These are phyloP conservation scores for Backusella westeae DNA, from an alignment of 192 early-diverging fungal genomes.

Conservation along the genomic window DNA sequence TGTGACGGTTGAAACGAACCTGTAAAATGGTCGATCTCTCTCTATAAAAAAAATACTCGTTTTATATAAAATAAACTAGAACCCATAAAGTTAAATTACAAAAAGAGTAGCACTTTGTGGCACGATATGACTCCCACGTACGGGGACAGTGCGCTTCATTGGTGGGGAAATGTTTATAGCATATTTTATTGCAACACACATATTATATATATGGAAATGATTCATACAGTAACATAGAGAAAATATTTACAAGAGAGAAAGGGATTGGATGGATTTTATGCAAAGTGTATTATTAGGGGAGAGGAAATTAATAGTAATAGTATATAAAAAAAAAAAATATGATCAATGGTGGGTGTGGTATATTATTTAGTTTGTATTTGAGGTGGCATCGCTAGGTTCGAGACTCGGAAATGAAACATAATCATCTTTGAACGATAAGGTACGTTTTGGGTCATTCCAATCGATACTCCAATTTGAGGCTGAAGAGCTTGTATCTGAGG, in stretches of 20 bases:
- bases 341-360: background rate
- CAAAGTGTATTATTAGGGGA: background rate
- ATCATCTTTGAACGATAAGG: conserved; percentile 17
- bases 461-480: conserved; percentile 19
- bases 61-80: background rate
- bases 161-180: conserved; percentile 6
- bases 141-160: background rate
- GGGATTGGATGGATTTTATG: conserved; percentile 6
- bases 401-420: conserved; percentile 24
- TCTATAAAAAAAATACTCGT: background rate
- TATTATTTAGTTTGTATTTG: conserved; percentile 7
- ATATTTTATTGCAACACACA: conserved; percentile 8
- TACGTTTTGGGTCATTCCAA: conserved; percentile 14
- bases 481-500: conserved; percentile 3
- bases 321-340: background rate
- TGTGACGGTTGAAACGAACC: background rate
- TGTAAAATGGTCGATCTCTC: background rate
- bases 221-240: conserved; percentile 1
- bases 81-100: background rate
- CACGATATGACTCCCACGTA: background rate
- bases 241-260: background rate
- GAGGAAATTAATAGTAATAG: background rate
- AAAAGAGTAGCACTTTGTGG: background rate
- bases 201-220: conserved; percentile 6
- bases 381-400: conserved; percentile 2